Evolutionary conservation across 1,284 basidiomycete genomes (phyloP).

Genomic region (Tylopilus sp.): DNA sequence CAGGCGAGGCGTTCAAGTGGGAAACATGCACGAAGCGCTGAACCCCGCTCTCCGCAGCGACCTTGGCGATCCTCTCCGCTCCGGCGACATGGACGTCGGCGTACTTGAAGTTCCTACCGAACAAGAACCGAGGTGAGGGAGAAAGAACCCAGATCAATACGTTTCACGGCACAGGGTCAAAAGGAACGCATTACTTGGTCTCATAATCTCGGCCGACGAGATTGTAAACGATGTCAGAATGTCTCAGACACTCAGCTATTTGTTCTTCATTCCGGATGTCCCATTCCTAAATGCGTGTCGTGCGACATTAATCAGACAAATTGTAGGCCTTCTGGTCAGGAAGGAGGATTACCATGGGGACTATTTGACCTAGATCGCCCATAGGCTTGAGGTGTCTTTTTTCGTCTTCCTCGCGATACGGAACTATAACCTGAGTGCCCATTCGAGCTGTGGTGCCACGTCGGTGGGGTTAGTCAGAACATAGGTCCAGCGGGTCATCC

Average conservation of each 20-base stretch:
- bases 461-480: constrained; percentile 6
- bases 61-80: constrained; percentile 76
- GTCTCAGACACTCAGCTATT: constrained; percentile 90
- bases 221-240: constrained; percentile 80
- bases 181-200: constrained; percentile 62
- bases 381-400: constrained; percentile 88
- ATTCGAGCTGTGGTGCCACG: constrained; percentile 64
- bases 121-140: constrained; percentile 4
- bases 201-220: constrained; percentile 45
- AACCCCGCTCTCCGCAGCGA: constrained; percentile 77
- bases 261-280: constrained; percentile 46
- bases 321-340: constrained; percentile 4
- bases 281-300: constrained; percentile 67
- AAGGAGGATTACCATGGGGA: constrained; percentile 68
- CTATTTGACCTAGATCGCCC: constrained; percentile 97
- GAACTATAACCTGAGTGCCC: constrained; percentile 93
- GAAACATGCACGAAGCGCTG: constrained; percentile 92
- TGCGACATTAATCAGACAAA: constrained; percentile 30
- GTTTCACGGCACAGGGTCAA: constrained; percentile 13
- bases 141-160: constrained; percentile 5
- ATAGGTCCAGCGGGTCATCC: background rate
- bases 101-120: constrained; percentile 78
- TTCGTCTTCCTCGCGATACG: constrained; percentile 95
- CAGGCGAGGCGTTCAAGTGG: constrained; percentile 85
- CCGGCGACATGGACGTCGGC: constrained; percentile 77